A percentile compares a stretch with the other conserved stretches of the same genome.
phyloP scores from a whole-genome alignment of 345 rosid species.

The Salix brachista region DNA sequence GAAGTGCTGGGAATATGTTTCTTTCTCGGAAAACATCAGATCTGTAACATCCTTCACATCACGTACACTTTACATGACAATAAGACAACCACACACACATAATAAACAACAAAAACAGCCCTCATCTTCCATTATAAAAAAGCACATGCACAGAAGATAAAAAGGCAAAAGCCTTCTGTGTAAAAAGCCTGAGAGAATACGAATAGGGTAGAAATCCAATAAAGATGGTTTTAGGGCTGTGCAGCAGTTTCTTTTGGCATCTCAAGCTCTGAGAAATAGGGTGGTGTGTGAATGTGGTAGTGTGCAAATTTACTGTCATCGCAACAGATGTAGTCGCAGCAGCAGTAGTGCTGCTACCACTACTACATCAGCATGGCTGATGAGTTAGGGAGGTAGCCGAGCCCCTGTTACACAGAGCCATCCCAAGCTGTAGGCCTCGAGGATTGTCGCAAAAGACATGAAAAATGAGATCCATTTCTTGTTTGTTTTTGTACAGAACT shows the following conservation, averaged over 20 bases:
- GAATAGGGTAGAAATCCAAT: conserved; percentile 11
- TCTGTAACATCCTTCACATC: neutral
- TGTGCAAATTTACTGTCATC: conserved; percentile 7
- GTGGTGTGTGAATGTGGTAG: neutral
- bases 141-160: neutral
- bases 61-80: no score
- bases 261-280: neutral
- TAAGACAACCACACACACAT: neutral
- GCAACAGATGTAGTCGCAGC: no score
- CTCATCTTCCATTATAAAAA: neutral
- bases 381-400: neutral
- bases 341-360: no score
- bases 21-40: no score
- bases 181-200: neutral
- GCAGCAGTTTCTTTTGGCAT: neutral
- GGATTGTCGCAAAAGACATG: conserved; percentile 10
- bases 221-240: conserved; percentile 1
- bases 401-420: neutral
- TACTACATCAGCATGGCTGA: neutral
- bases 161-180: neutral
- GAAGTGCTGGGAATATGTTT: neutral
- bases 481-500: conserved; percentile 8
- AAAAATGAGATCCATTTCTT: conserved; percentile 10
- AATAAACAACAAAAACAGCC: neutral
- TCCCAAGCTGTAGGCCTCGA: conserved; percentile 1